These are phyloP conservation scores for Eimeria sp. DNA, from an alignment of 169 alveolate species.

Conservation along the genomic window DNA sequence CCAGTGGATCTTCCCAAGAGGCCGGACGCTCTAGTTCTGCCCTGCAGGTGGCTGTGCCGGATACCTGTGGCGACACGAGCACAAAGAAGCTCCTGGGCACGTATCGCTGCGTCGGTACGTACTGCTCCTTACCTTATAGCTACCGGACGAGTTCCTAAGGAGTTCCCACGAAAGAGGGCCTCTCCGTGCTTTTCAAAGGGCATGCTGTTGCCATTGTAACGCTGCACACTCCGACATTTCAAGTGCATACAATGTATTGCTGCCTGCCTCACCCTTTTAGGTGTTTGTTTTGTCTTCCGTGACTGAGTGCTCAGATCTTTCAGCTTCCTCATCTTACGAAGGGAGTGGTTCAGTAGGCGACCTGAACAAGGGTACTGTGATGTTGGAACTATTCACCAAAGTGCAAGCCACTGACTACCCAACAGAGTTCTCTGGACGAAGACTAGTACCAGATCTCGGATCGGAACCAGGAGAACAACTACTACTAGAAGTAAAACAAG, in stretches of 20 bases:
- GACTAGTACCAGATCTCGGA: not conserved
- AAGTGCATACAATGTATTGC: not conserved
- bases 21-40: not conserved
- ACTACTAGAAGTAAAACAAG: not conserved
- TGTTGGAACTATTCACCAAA: constrained; percentile 37
- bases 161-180: not conserved
- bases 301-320: not conserved
- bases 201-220: not conserved
- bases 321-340: not conserved
- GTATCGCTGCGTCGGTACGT: constrained; percentile 58
- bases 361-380: not conserved
- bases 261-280: not conserved
- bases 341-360: not conserved
- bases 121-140: not conserved
- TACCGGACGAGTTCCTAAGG: too few species aligned
- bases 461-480: not conserved
- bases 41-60: not conserved
- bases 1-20: not conserved
- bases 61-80: constrained; percentile 25
- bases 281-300: not conserved
- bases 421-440: not conserved
- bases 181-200: not conserved
- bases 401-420: not conserved
- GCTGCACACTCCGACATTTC: not conserved
- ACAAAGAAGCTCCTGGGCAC: constrained; percentile 22